phyloP scores from a whole-genome alignment of 1,139 yeast species.

The Dujonia santamariae region DNA sequence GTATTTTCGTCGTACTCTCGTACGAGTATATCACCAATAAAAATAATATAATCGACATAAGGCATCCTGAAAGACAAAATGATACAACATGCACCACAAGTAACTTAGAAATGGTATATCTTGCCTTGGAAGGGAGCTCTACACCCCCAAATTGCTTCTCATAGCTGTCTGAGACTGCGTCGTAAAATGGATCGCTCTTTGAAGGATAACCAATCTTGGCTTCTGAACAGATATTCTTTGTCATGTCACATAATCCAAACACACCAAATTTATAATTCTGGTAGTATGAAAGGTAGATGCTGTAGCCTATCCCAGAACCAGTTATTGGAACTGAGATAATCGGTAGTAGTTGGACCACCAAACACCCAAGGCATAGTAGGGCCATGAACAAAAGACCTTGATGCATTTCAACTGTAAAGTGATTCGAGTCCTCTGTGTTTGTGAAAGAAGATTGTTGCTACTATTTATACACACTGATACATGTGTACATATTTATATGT shows the following conservation, averaged over 20 bases:
- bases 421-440: too few relatives aligned
- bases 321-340: constrained; percentile 46
- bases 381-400: constrained; percentile 24
- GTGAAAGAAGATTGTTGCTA: too few relatives aligned
- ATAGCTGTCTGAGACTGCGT: constrained; percentile 9
- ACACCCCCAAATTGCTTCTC: constrained; percentile 20
- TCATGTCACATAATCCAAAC: constrained; percentile 40
- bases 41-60: constrained; percentile 18
- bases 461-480: too few relatives aligned
- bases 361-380: constrained; percentile 25
- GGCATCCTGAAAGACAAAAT: constrained; percentile 30
- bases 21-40: constrained; percentile 8
- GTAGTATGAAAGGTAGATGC: constrained; percentile 29
- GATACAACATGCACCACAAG: constrained; percentile 46
- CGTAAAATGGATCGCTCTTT: constrained; percentile 18
- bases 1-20: constrained; percentile 4
- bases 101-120: constrained; percentile 40
- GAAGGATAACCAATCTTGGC: constrained; percentile 40
- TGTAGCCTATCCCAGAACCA: constrained; percentile 15
- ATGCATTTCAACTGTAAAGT: too few relatives aligned
- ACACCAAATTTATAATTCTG: constrained; percentile 41
- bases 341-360: constrained; percentile 38
- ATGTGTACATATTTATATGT: too few relatives aligned
- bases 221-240: constrained; percentile 24
- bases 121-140: constrained; percentile 39